Evolutionary conservation across 2,329 filamentous ascomycete species (phyloP).

Genomic region (Ophiocordyceps robertsii): DNA sequence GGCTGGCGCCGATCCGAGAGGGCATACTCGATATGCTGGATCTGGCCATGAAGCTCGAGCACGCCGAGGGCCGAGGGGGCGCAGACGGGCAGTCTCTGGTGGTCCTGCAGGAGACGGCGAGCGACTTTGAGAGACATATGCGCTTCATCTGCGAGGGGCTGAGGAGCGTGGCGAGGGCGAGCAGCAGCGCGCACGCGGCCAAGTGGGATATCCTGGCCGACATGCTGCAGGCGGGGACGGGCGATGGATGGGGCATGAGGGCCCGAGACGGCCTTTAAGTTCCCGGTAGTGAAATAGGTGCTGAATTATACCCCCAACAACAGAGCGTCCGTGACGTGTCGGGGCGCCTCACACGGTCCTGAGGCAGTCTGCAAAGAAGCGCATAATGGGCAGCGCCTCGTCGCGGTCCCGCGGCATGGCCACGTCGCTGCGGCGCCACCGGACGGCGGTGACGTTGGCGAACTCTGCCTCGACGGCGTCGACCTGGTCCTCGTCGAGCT

Average conservation of each 20-base stretch:
- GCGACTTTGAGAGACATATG: conserved; percentile 51
- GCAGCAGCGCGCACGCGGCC: conserved; percentile 42
- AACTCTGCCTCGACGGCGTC: conserved; percentile 55
- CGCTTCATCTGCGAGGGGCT: conserved; percentile 62
- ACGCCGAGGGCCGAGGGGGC: conserved; percentile 29
- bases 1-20: conserved; percentile 56
- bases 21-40: conserved; percentile 67
- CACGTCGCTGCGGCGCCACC: conserved; percentile 59
- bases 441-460: conserved; percentile 49
- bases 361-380: conserved; percentile 59
- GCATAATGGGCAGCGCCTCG: conserved; percentile 85
- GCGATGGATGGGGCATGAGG: conserved; percentile 9
- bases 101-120: conserved; percentile 41
- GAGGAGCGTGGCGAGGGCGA: conserved; percentile 60
- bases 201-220: conserved; percentile 76
- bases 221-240: conserved; percentile 47
- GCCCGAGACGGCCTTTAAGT: background rate
- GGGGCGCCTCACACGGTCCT: conserved; percentile 8
- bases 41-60: conserved; percentile 55
- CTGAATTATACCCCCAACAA: background rate
- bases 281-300: too few relatives aligned
- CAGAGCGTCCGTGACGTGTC: background rate
- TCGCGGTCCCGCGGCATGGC: conserved; percentile 72
- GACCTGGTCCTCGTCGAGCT: conserved; percentile 49
- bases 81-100: conserved; percentile 31